Conservation (phyloP, 805 yeast species). For the Saccharomycopsis lassenensis region DNA sequence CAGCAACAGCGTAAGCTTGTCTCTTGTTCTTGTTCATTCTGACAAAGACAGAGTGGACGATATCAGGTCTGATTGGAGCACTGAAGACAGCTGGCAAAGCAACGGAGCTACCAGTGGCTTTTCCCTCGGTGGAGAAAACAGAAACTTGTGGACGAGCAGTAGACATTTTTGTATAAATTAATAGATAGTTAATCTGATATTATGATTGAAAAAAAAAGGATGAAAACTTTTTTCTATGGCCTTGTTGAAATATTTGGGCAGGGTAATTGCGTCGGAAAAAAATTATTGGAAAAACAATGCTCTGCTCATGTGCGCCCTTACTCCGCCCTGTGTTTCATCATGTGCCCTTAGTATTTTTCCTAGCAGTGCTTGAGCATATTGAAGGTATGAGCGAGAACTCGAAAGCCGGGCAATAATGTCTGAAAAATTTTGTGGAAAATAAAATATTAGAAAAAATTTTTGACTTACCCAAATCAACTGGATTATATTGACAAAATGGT, state of each 20-base stretch:
- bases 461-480: background rate
- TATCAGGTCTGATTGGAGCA: slow-evolving; percentile 99
- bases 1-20: slow-evolving; percentile 99
- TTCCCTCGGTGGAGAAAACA: slow-evolving; percentile 82
- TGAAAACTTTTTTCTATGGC: too few relatives aligned
- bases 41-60: slow-evolving; percentile 98
- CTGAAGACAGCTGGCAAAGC: slow-evolving; percentile 98
- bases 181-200: too few relatives aligned
- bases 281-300: background rate
- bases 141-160: slow-evolving; percentile 92
- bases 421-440: too few relatives aligned
- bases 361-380: too few relatives aligned
- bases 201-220: too few relatives aligned
- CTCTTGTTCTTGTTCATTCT: slow-evolving; percentile 99
- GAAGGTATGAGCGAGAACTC: too few relatives aligned
- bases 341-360: too few relatives aligned
- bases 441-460: background rate
- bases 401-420: too few relatives aligned
- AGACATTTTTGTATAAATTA: slow-evolving; percentile 31
- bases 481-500: slow-evolving; percentile 9
- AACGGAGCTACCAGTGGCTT: slow-evolving; percentile 70
- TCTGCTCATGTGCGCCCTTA: too few relatives aligned
- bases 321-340: too few relatives aligned
- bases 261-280: too few relatives aligned
- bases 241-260: too few relatives aligned